Base-by-base conservation (phyloP, 208 protist genomes). In the Blechomonas ayalai region DNA sequence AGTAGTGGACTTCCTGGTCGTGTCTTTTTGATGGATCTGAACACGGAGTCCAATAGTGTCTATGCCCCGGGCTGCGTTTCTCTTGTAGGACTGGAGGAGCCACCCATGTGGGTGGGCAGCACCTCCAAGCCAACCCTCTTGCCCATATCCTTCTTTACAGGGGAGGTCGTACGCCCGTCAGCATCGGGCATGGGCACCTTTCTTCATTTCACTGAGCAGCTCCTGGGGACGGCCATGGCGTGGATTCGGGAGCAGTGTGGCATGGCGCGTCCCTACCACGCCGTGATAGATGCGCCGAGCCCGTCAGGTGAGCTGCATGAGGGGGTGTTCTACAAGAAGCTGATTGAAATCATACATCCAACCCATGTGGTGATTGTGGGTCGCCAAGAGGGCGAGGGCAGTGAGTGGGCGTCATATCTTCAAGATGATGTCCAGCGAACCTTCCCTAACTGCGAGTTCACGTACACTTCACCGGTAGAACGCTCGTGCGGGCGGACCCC, bases 381-480 rank as follows among this genome's bases (percentile, higher is more conserved):
- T 29, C 59, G 44, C 18, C 69, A 54, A 31, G 66, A 77, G 40
- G 52, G 54, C 9, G 55, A 44, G 13, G 47, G 69, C 26, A 20
- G 7, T 4, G 28, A 52, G n/a, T 92, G 78, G 76, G 57, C 69
- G 1, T 67, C 67, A 0, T 85, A 74, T 50, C 48, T 91, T 26
- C 67, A 85, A 32, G 74, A 91, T 50, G 79, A 92, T 25, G 58
- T 89, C 2, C 73, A 83, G 55, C 83, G 83, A 12, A 50, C 73
- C 27, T 49, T 75, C 31, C 83, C 79, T 9, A 72, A 85, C 42
- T 88, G 78, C 35, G 71, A 82, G 26, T 78, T 90, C 53, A 33
- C 54, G 12, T 66, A 67, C 35, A 61, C 51, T 18, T 29, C 59
- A 16, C 65, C 73, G 4, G 50, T 69, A 10, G 40, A 48, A 19